phyloP scores from a whole-genome alignment of 208 protist species.

The Angomonas ambiguus region DNA sequence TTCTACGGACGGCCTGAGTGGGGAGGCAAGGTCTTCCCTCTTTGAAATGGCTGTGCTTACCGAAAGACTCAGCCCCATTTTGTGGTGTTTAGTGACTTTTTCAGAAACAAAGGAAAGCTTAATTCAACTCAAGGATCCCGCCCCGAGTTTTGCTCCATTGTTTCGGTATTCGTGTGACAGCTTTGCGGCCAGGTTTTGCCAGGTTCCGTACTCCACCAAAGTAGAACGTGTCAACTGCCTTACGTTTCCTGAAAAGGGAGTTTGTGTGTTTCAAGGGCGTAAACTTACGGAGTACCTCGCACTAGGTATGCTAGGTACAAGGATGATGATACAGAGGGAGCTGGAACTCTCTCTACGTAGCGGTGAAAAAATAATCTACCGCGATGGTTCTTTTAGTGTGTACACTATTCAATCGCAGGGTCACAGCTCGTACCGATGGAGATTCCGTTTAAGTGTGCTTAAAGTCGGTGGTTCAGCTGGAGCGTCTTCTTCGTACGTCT shows the following conservation, averaged over 20 bases:
- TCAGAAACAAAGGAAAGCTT: background rate
- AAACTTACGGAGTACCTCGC: constrained; percentile 5
- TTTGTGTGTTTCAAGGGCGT: background rate
- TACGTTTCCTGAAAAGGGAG: background rate
- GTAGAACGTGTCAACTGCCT: background rate
- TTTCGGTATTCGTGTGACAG: background rate
- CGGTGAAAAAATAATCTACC: constrained; percentile 12
- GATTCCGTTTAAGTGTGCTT: background rate
- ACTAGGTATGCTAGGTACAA: constrained; percentile 20
- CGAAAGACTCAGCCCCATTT: background rate
- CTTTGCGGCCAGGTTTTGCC: constrained; percentile 4
- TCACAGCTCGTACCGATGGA: constrained; percentile 1
- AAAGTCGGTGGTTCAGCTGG: background rate
- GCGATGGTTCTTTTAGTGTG: background rate
- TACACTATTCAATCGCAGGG: constrained; percentile 6
- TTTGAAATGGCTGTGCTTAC: background rate
- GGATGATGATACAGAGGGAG: constrained; percentile 1
- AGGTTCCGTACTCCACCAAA: background rate
- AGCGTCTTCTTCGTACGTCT: background rate
- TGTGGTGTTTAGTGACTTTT: background rate
- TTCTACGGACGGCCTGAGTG: background rate
- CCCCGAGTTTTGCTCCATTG: background rate
- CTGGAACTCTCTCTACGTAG: background rate
- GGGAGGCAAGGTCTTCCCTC: background rate
- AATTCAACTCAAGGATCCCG: background rate